Evolutionary conservation across 176 grass and related monocot genomes (phyloP).

Genomic region (Musa troglodytarum): DNA sequence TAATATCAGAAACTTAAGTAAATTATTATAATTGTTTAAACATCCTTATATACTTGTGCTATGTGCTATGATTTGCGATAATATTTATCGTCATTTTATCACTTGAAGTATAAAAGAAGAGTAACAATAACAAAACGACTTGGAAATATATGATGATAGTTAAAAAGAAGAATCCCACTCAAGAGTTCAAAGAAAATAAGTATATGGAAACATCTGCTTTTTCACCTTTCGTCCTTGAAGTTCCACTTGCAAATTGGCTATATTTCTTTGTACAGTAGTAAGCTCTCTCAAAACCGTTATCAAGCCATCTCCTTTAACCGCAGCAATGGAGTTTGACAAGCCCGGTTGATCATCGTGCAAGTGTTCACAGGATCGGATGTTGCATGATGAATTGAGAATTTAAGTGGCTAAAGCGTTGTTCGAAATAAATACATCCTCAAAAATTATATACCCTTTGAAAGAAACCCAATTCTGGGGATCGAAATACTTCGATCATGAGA

Average conservation of each 20-base stretch:
- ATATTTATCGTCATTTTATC: too few species aligned
- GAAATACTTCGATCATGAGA: too few species aligned
- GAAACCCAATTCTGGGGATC: too few species aligned
- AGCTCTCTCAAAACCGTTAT: conserved; percentile 86
- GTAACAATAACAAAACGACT: too few species aligned
- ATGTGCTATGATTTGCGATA: too few species aligned
- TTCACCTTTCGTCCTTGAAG: conserved; percentile 92
- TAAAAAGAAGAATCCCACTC: background rate
- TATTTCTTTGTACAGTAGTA: conserved; percentile 67
- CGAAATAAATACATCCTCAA: too few species aligned
- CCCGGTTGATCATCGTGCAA: conserved; percentile 55
- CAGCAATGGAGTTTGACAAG: conserved; percentile 18
- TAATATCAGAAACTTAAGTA: too few species aligned
- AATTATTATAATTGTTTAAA: too few species aligned
- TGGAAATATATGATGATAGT: background rate
- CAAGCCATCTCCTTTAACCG: conserved; percentile 75
- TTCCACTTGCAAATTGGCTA: conserved; percentile 96
- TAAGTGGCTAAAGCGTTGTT: background rate
- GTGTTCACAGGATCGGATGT: background rate
- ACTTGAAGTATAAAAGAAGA: too few species aligned
- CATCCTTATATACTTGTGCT: too few species aligned
- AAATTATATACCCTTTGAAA: too few species aligned
- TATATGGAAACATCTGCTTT: background rate
- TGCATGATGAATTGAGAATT: background rate
- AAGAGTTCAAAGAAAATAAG: background rate